Base-by-base conservation (phyloP, 1,284 basidiomycete genomes). In the Inonotus obliquus region DNA sequence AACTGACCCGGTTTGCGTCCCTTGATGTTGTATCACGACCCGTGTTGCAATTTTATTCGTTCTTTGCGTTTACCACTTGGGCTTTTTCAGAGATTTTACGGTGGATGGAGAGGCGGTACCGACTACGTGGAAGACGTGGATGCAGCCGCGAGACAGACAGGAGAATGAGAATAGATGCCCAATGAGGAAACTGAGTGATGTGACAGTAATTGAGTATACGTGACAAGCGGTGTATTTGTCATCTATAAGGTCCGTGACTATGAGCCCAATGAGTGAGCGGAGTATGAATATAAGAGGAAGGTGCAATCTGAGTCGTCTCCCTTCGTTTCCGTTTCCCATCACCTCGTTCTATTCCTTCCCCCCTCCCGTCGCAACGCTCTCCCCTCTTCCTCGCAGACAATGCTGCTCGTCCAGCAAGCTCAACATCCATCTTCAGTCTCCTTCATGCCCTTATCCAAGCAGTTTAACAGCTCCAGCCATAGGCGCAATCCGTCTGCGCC, bases 401-500 rank as follows among this genome's bases (percentile, higher is more conserved):
- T 89, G 87, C 77, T 90, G 64, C 83, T 87, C 77, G 76, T 82
- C 54, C 85, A 83, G 72, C 83, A 83, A 70, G 85, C 79, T 66
- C 74, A 80, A 54, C 69, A 71, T 21, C 67, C 73, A 49, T 68
- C 75, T 68, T 68, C 72, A 49, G 56, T 70, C 11, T 53, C 55
- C 25, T 37, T 64, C 27, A 64, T 64, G 59, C 59, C 59, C 10
- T 54, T 39, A 4, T 38, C 25, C 29, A 63, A 63, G 54, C 61
- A 59, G 21, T 57, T 44, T 32, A 39, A 41, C 29, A 49, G 54
- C 21, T 54, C 54, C 64, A 56, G 57, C 10, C 84, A 85, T 68
- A 79, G 84, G 63, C 78, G 87, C 62, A 81, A 83, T 69, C 83
- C 88, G 23, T 89, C 87, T 0, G 87, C 87, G 0, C 85, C 86